Evolutionary conservation across 1,139 yeast species (phyloP).

Genomic region (Hanseniaspora uvarum): DNA sequence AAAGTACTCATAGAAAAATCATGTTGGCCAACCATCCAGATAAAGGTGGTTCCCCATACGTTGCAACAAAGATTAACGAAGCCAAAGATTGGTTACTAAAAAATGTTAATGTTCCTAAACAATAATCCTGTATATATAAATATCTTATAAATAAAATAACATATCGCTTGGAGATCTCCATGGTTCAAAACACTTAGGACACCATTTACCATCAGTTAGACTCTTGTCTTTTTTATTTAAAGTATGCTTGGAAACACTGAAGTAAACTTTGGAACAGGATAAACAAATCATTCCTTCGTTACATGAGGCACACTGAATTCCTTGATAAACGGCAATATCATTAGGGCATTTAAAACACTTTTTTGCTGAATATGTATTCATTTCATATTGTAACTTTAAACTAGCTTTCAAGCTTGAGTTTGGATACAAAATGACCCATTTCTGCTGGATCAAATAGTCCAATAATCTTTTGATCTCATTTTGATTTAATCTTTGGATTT

Average conservation of each 20-base stretch:
- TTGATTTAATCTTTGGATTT: not conserved
- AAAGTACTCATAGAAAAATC: slow-evolving; percentile 84
- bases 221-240: slow-evolving; percentile 6
- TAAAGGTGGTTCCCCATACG: slow-evolving; percentile 89
- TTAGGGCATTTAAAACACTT: not conserved
- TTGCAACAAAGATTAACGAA: slow-evolving; percentile 94
- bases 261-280: slow-evolving; percentile 2
- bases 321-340: not conserved
- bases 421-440: slow-evolving; percentile 6
- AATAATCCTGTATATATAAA: not conserved
- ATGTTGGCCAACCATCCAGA: slow-evolving; percentile 96
- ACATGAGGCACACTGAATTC: slow-evolving; percentile 10
- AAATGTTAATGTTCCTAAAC: slow-evolving; percentile 42
- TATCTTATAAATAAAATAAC: slow-evolving; percentile 3
- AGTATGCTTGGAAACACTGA: not conserved
- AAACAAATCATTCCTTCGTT: not conserved
- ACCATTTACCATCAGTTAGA: slow-evolving; percentile 12
- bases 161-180: slow-evolving; percentile 6
- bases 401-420: slow-evolving; percentile 1
- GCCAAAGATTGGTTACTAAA: slow-evolving; percentile 90
- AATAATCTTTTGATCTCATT: not conserved
- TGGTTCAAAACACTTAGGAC: slow-evolving; percentile 12
- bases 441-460: slow-evolving; percentile 1
- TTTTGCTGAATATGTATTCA: not conserved
- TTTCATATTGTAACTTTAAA: not conserved